Evolutionary conservation across 805 yeast species (phyloP).

Genomic region (Zygoascus bituminiphila): DNA sequence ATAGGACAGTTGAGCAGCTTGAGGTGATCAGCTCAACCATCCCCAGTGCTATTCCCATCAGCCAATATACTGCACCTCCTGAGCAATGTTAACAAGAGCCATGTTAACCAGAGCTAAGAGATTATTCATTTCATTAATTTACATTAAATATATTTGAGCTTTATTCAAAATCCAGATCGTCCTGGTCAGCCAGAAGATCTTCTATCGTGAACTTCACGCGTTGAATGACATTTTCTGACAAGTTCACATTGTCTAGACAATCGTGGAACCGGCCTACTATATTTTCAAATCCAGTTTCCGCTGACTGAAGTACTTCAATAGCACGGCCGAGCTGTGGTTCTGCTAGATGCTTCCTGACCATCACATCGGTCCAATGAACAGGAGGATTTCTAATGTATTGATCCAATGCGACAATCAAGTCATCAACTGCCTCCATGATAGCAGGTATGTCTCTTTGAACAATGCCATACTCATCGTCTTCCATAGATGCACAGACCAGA

Average conservation of each 20-base stretch:
- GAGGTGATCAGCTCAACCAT: constrained; percentile 20
- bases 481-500: constrained; percentile 26
- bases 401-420: constrained; percentile 21
- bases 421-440: constrained; percentile 23
- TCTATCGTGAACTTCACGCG: not conserved
- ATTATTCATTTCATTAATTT: not conserved
- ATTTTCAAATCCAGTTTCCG: constrained; percentile 20
- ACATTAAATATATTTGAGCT: not conserved
- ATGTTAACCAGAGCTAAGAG: not conserved
- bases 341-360: constrained; percentile 7
- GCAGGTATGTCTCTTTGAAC: constrained; percentile 35
- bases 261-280: constrained; percentile 23
- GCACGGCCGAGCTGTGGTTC: constrained; percentile 16
- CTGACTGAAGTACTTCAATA: constrained; percentile 11
- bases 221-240: constrained; percentile 12
- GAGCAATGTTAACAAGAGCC: no score
- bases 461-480: constrained; percentile 33
- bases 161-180: not conserved
- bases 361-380: constrained; percentile 27
- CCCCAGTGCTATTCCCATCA: constrained; percentile 21
- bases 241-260: constrained; percentile 23
- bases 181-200: not conserved
- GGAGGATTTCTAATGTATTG: constrained; percentile 23
- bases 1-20: constrained; percentile 20
- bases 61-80: constrained; percentile 15